Conservation (phyloP, 352 stramenopile genomes). For the Phytophthora idaei region DNA sequence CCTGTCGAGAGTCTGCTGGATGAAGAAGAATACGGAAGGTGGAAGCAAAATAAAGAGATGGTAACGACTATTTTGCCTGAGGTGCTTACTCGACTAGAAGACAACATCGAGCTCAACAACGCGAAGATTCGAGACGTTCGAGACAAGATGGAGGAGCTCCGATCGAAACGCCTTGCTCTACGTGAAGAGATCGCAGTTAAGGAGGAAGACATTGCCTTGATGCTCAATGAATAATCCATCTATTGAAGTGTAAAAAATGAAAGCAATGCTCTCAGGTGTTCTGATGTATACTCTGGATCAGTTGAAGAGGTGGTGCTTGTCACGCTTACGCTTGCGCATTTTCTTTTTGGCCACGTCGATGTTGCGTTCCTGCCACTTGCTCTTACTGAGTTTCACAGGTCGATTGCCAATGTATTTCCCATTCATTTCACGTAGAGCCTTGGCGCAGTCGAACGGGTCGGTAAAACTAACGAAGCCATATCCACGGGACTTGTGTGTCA, state of each 20-base stretch:
- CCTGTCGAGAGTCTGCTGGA: slow-evolving; percentile 30
- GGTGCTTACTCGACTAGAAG: slow-evolving; percentile 55
- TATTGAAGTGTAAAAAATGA: slow-evolving; percentile 18
- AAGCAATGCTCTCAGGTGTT: background rate
- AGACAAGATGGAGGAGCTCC: slow-evolving; percentile 60
- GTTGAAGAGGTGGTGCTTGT: slow-evolving; percentile 83
- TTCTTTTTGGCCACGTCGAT: slow-evolving; percentile 91
- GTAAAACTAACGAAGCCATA: slow-evolving; percentile 96
- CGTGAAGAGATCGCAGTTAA: slow-evolving; percentile 64
- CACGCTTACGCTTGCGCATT: slow-evolving; percentile 80
- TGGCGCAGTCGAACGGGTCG: slow-evolving; percentile 94
- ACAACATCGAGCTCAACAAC: slow-evolving; percentile 72
- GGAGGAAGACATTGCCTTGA: slow-evolving; percentile 66
- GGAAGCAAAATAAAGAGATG: slow-evolving; percentile 60
- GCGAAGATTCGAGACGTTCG: slow-evolving; percentile 64
- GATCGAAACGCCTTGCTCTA: slow-evolving; percentile 50
- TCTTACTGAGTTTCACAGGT: slow-evolving; percentile 95
- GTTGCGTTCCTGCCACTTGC: slow-evolving; percentile 95
- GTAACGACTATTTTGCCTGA: slow-evolving; percentile 56
- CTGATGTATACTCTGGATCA: slow-evolving; percentile 10
- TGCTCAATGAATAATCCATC: slow-evolving; percentile 30
- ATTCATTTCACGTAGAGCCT: slow-evolving; percentile 96
- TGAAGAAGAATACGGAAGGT: slow-evolving; percentile 46
- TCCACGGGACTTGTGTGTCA: slow-evolving; percentile 90
- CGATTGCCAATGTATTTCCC: slow-evolving; percentile 95